These are phyloP conservation scores for Inosperma sp. DNA, from an alignment of 768 basidiomycete genomes.

Conservation along the genomic window DNA sequence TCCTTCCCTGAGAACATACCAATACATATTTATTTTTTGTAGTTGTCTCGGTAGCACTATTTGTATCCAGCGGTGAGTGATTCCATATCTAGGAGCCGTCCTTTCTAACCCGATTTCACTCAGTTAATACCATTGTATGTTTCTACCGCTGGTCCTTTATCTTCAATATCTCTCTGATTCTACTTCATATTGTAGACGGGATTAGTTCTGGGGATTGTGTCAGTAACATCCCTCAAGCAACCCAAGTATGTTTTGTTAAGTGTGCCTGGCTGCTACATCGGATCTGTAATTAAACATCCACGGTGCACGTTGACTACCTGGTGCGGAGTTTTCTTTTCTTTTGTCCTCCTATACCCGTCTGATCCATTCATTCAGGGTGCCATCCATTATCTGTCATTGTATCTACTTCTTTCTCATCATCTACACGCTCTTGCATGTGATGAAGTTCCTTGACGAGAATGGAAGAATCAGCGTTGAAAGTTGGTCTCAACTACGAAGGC, in stretches of 20 bases:
- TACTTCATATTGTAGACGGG: neutral
- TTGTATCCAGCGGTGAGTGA: neutral
- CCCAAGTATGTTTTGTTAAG: no score
- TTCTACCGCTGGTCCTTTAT: neutral
- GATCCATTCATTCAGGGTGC: constrained; percentile 13
- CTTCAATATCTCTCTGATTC: neutral
- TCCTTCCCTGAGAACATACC: no score
- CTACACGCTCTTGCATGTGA: constrained; percentile 15
- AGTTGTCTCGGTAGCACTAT: neutral
- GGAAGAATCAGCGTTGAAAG: neutral
- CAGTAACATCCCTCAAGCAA: no score
- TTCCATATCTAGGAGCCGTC: neutral
- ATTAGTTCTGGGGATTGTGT: neutral
- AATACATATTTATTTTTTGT: no score
- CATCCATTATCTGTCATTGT: constrained; percentile 15
- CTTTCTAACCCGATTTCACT: neutral
- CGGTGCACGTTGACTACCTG: constrained; percentile 19
- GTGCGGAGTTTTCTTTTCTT: constrained; percentile 2
- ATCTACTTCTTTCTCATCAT: constrained; percentile 20
- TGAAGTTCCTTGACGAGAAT: constrained; percentile 12
- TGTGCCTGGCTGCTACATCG: no score
- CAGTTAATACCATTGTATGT: neutral
- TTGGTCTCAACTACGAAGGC: constrained; percentile 14
- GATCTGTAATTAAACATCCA: no score
- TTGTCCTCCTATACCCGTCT: neutral